A percentile compares a stretch with the other conserved stretches of the same genome.
phyloP scores from a whole-genome alignment of 371 early-diverging fungal species.

The Mucor plumbeus region DNA sequence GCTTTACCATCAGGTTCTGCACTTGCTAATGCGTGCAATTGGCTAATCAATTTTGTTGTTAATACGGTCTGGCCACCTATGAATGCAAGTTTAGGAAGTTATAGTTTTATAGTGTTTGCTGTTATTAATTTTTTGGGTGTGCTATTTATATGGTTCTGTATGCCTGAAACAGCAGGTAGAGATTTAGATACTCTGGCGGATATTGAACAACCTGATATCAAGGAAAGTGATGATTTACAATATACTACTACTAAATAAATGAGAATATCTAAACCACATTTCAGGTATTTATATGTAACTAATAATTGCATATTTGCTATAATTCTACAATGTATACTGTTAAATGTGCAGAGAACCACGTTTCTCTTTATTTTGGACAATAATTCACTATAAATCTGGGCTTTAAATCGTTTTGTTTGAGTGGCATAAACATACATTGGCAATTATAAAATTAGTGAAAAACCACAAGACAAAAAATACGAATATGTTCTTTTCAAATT shows the following conservation, averaged over 20 bases:
- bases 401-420: no score
- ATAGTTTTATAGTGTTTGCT: conserved; percentile 48
- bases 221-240: neutral
- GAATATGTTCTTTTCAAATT: no score
- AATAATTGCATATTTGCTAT: no score
- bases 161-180: conserved; percentile 51
- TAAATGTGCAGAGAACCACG: no score
- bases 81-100: conserved; percentile 33
- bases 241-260: neutral
- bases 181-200: conserved; percentile 30
- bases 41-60: conserved; percentile 50
- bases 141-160: conserved; percentile 42
- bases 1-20: conserved; percentile 52
- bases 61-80: conserved; percentile 51
- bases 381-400: no score
- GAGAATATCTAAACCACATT: no score
- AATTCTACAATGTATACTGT: no score
- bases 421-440: no score
- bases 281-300: no score
- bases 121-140: conserved; percentile 51
- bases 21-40: conserved; percentile 49
- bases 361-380: no score
- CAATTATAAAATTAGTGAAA: no score
- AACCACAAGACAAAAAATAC: no score
- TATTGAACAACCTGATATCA: neutral